Evolutionary conservation across 257 asterid species (phyloP).

Genomic region (Agastache rugosa): DNA sequence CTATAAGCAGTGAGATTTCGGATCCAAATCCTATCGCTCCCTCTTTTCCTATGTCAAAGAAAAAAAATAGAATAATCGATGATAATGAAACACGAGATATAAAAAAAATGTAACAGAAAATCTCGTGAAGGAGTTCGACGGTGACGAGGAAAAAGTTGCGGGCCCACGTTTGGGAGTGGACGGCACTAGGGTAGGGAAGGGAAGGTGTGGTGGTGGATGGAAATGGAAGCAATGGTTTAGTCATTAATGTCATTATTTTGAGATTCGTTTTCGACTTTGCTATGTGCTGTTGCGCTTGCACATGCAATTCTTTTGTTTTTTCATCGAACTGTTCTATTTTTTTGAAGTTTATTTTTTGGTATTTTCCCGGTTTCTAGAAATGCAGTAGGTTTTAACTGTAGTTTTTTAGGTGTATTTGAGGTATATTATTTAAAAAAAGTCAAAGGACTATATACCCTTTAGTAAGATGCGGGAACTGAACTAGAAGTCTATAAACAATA

Average conservation of each 20-base stretch:
- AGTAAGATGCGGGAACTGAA: too few relatives aligned
- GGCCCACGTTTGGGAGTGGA: slow-evolving; percentile 7
- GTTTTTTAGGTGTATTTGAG: too few relatives aligned
- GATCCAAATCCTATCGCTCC: too few relatives aligned
- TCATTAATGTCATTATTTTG: slow-evolving; percentile 5
- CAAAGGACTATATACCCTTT: too few relatives aligned
- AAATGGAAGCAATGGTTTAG: neutral
- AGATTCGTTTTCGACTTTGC: slow-evolving; percentile 40
- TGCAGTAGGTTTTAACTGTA: neutral
- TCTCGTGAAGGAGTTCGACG: too few relatives aligned
- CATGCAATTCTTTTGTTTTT: slow-evolving; percentile 22
- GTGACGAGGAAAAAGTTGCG: neutral
- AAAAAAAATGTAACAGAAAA: too few relatives aligned
- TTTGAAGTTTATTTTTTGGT: neutral
- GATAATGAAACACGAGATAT: too few relatives aligned
- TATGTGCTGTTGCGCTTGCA: slow-evolving; percentile 24
- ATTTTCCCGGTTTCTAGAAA: neutral
- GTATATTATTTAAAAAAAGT: too few relatives aligned
- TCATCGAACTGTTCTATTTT: neutral
- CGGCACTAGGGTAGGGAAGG: neutral
- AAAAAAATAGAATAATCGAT: too few relatives aligned
- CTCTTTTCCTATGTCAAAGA: too few relatives aligned
- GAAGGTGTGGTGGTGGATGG: slow-evolving; percentile 37
- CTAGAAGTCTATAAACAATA: too few relatives aligned
- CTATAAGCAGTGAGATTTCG: too few relatives aligned